Conservation (phyloP, 2,329 filamentous ascomycete genomes). For the Penicillium sp. region DNA sequence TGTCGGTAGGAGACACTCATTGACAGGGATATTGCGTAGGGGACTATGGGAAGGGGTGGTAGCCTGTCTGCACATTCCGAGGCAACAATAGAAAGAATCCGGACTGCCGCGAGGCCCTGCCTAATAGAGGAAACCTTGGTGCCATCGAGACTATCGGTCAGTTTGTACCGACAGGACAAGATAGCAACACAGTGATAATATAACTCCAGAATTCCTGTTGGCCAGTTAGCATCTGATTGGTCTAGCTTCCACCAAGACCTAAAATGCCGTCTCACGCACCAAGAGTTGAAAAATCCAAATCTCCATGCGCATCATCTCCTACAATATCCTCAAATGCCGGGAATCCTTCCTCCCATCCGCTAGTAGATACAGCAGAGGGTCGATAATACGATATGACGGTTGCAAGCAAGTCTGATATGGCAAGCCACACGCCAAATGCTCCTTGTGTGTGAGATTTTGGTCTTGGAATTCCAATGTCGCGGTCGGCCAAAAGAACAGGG, state of each 20-base stretch:
- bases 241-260: slow-evolving; percentile 1
- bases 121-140: slow-evolving; percentile 54
- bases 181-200: slow-evolving; percentile 60
- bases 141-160: slow-evolving; percentile 39
- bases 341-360: slow-evolving; percentile 41
- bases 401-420: slow-evolving; percentile 38
- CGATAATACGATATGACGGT: slow-evolving; percentile 43
- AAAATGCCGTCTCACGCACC: slow-evolving; percentile 14
- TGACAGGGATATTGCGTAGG: slow-evolving; percentile 57
- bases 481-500: slow-evolving; percentile 40
- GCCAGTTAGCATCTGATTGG: neutral
- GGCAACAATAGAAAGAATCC: slow-evolving; percentile 54
- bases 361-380: slow-evolving; percentile 32
- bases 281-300: slow-evolving; percentile 31
- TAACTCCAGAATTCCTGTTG: slow-evolving; percentile 51
- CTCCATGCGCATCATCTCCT: slow-evolving; percentile 23
- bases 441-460: slow-evolving; percentile 19
- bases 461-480: slow-evolving; percentile 40
- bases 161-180: slow-evolving; percentile 53
- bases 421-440: slow-evolving; percentile 40
- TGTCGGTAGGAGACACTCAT: slow-evolving; percentile 59
- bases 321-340: slow-evolving; percentile 39
- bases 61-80: slow-evolving; percentile 47
- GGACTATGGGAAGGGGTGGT: slow-evolving; percentile 55
- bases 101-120: slow-evolving; percentile 56